Evolutionary conservation across 495 filamentous ascomycete species (phyloP).

Genomic region (Penicillium paxilli): DNA sequence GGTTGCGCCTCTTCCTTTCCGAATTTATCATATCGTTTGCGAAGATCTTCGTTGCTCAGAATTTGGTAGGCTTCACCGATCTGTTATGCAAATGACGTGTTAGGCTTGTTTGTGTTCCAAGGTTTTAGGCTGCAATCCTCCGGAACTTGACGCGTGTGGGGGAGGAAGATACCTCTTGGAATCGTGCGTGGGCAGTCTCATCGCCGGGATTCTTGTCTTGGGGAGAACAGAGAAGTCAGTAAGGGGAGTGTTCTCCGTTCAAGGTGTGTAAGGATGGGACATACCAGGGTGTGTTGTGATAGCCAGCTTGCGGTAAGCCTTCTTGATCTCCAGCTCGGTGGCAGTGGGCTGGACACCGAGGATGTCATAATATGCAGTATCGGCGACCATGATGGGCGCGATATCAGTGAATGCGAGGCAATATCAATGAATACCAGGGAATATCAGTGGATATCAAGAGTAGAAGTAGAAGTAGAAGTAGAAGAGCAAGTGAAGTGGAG

Average conservation of each 20-base stretch:
- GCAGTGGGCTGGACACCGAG: constrained; percentile 86
- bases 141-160: not conserved
- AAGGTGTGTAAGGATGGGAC: not conserved
- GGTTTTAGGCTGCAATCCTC: too few relatives aligned
- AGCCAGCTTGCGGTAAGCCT: constrained; percentile 96
- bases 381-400: constrained; percentile 67
- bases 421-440: not conserved
- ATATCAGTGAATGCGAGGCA: constrained; percentile 11
- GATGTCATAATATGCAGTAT: constrained; percentile 87
- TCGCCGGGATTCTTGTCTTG: constrained; percentile 99
- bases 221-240: too few relatives aligned
- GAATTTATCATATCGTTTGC: constrained; percentile 91
- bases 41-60: constrained; percentile 79
- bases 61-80: constrained; percentile 99
- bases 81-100: constrained; percentile 31
- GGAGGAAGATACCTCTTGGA: constrained; percentile 87
- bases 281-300: constrained; percentile 74
- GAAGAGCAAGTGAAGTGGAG: not conserved
- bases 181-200: constrained; percentile 87
- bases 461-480: not conserved
- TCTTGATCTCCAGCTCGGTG: constrained; percentile 96
- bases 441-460: not conserved
- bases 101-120: too few relatives aligned
- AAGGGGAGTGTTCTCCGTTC: too few relatives aligned
- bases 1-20: constrained; percentile 92